Conservation (phyloP, 345 rosid species). For the Microthlaspi erraticum region DNA sequence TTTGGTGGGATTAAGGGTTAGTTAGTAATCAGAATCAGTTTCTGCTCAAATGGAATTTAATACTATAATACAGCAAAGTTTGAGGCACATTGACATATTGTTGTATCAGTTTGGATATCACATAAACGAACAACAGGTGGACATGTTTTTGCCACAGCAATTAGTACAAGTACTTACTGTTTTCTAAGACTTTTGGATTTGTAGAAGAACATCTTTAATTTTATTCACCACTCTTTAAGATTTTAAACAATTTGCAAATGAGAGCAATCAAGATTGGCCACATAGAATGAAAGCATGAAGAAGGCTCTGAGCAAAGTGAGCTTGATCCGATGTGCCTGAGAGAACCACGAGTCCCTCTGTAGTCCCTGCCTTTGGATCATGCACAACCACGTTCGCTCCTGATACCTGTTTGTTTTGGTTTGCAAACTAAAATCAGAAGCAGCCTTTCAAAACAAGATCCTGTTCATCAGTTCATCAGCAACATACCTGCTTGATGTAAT, state of each 20-base stretch:
- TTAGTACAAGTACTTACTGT: constrained; percentile 21
- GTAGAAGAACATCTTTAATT: constrained; percentile 8
- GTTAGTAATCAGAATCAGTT: constrained; percentile 21
- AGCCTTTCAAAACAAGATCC: background rate
- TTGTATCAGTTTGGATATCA: constrained; percentile 28
- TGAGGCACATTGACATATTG: constrained; percentile 35
- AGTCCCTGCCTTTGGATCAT: constrained; percentile 69
- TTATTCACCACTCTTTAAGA: background rate
- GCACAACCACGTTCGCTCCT: constrained; percentile 70
- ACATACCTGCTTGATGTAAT: constrained; percentile 70
- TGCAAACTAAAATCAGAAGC: constrained; percentile 20
- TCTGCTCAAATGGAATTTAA: constrained; percentile 30
- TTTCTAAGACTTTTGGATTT: constrained; percentile 6
- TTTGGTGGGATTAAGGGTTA: constrained; percentile 42
- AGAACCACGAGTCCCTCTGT: constrained; percentile 65
- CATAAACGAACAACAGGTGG: constrained; percentile 5
- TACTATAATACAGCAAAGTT: constrained; percentile 20
- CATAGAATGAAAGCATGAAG: constrained; percentile 73
- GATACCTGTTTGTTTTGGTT: constrained; percentile 55
- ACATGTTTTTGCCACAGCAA: constrained; percentile 34
- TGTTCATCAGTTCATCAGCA: background rate
- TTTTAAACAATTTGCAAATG: background rate
- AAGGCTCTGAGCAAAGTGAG: constrained; percentile 71
- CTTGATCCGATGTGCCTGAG: constrained; percentile 69
- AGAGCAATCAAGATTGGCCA: constrained; percentile 44